Evolutionary conservation across 2,329 filamentous ascomycete genomes (phyloP), one percentile per base, ranked within the genome.

Genomic region (Arthroderma sp.): DNA sequence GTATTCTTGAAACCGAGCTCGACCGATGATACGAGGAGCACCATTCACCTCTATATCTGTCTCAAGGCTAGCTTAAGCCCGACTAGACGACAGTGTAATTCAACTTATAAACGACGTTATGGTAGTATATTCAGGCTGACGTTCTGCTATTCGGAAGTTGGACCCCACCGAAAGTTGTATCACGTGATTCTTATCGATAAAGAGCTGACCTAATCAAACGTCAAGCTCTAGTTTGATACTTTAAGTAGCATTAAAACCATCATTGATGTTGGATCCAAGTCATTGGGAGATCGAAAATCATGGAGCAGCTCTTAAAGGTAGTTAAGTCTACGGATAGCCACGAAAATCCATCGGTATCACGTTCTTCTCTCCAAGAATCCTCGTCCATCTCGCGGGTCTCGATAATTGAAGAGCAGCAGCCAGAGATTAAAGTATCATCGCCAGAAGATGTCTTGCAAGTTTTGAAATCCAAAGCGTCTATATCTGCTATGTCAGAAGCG

Each of bases 381-480:
- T 21, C 28, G 7, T 23, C 21, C 9, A 19, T 4, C 39, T 17
- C 17, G 51, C 21, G 51, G 31, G 21, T 38, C 37, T 38, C 33
- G 15, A 37, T 37, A 7, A 31, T 31, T 17, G 47, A 51, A 31
- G 51, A 54, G 5, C 17, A 38, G 19, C 31, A 38, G 33, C 44
- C 56, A 33, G 61, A 23, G 23, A 54, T 55, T 58, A 51, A 31
- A n/a, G 23, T 58, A n/a, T 17, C 41, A 44, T 57, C 56, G 39
- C 58, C 66, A 35, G 61, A 65, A 56, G 58, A 68, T 58, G 67
- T 70, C 51, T 62, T 77, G 38, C 64, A 70, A 51, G 60, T 67
- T 57, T 66, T 78, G 23, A 70, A 68, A 61, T 72, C 70, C 4
- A 68, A 71, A 25, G 76, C 76, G 2, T 65, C 69, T 52, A 61